phyloP scores from a whole-genome alignment of 257 asterid species.

The Gentiana straminea region DNA sequence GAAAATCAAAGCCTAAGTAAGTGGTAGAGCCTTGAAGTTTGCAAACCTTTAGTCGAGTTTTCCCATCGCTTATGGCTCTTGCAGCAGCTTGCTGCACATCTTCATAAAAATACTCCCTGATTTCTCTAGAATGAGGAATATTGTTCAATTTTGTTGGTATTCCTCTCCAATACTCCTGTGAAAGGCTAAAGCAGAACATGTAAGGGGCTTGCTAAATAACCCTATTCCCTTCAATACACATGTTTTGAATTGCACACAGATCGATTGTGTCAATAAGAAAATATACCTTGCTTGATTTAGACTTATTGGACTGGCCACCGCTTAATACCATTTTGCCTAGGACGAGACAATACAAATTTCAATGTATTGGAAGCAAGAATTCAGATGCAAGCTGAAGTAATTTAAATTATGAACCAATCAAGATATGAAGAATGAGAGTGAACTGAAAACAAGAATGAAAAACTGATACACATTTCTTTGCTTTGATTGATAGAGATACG shows the following conservation, averaged over 20 bases:
- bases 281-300: slow-evolving; percentile 43
- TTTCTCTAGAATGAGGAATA: slow-evolving; percentile 96
- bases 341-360: slow-evolving; percentile 17
- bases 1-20: too few species aligned
- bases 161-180: slow-evolving; percentile 83
- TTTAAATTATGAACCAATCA: background rate
- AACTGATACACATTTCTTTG: too few species aligned
- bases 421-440: too few species aligned
- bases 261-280: background rate
- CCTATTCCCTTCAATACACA: slow-evolving; percentile 2
- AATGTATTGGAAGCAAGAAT: slow-evolving; percentile 12
- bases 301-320: slow-evolving; percentile 17
- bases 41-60: slow-evolving; percentile 73
- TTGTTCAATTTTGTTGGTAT: slow-evolving; percentile 87
- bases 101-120: slow-evolving; percentile 74
- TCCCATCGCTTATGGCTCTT: slow-evolving; percentile 72
- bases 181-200: slow-evolving; percentile 17
- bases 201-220: slow-evolving; percentile 3
- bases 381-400: background rate
- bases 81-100: slow-evolving; percentile 81
- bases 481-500: too few species aligned
- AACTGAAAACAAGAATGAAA: too few species aligned
- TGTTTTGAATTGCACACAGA: background rate
- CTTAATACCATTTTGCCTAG: slow-evolving; percentile 32
- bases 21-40: too few species aligned